Percentiles rank a stretch among this genome's conserved stretches.
Conservation (phyloP, 306 rosid species). For the Inga leiocalycina region DNA sequence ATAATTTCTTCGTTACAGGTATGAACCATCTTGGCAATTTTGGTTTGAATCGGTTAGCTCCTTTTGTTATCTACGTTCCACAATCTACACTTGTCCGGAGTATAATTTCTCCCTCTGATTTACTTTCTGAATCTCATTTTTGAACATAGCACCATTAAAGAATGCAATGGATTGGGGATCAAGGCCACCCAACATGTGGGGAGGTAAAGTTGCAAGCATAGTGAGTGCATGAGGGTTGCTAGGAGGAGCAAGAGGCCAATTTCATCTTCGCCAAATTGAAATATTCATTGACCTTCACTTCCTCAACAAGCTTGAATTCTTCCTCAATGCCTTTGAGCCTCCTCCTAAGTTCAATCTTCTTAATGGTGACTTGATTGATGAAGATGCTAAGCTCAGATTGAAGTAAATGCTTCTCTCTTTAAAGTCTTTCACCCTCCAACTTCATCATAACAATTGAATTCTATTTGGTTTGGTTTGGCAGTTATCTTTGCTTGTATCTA, state of each 20-base stretch:
- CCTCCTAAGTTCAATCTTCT: slow-evolving; percentile 49
- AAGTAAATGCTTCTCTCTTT: slow-evolving; percentile 48
- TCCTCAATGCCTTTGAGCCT: slow-evolving; percentile 45
- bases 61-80: not conserved
- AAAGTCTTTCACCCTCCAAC: slow-evolving; percentile 43
- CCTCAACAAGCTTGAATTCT: slow-evolving; percentile 60
- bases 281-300: slow-evolving; percentile 63
- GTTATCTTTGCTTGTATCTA: too few relatives aligned
- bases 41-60: not conserved
- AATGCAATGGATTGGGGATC: slow-evolving; percentile 69
- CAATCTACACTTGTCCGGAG: not conserved
- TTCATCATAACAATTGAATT: not conserved
- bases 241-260: slow-evolving; percentile 50
- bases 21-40: not conserved
- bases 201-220: slow-evolving; percentile 65
- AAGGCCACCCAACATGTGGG: slow-evolving; percentile 65
- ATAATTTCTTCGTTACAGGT: slow-evolving; percentile 69
- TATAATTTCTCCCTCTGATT: not conserved
- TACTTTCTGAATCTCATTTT: not conserved
- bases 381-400: slow-evolving; percentile 26
- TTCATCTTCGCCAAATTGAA: slow-evolving; percentile 67
- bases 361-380: slow-evolving; percentile 53
- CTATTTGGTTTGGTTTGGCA: too few relatives aligned
- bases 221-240: too few relatives aligned
- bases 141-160: slow-evolving; percentile 49